Conservation (phyloP, 2,329 filamentous ascomycete species). For the Coniochaeta hoffmannii region DNA sequence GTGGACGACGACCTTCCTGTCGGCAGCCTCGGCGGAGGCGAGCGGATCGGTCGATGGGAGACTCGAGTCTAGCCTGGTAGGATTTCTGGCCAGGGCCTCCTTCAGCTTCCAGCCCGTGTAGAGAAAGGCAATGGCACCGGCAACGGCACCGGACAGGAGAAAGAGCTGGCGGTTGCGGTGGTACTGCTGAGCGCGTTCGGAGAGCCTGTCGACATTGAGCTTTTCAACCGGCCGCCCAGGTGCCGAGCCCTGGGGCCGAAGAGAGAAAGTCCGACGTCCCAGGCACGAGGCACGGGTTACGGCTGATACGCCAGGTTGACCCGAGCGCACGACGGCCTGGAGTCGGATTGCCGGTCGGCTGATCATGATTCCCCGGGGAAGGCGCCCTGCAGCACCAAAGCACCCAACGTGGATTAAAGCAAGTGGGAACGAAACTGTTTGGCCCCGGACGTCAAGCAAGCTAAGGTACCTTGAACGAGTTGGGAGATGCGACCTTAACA, state of each 20-base stretch:
- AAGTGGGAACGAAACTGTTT: too few relatives aligned
- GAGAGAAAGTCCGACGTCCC: conserved; percentile 27
- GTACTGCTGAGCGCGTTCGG: conserved; percentile 39
- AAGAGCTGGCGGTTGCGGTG: conserved; percentile 43
- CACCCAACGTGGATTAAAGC: too few relatives aligned
- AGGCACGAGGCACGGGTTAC: conserved; percentile 3
- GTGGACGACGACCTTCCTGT: conserved; percentile 53
- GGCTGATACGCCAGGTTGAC: conserved; percentile 4
- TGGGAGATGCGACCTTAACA: too few relatives aligned
- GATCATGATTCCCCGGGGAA: conserved; percentile 17
- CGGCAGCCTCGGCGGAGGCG: conserved; percentile 38
- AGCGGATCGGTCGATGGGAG: conserved; percentile 35
- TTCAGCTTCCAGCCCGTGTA: conserved; percentile 48
- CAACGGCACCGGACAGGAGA: conserved; percentile 40
- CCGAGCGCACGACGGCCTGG: conserved; percentile 9
- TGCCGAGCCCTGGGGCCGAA: conserved; percentile 12
- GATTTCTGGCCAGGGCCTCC: conserved; percentile 22
- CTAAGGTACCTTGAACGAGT: too few relatives aligned
- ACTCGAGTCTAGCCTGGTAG: conserved; percentile 33
- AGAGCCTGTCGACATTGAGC: conserved; percentile 42
- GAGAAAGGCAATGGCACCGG: conserved; percentile 40
- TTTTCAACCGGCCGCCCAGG: conserved; percentile 32
- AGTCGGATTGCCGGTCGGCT: conserved; percentile 18
- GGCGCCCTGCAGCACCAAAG: too few relatives aligned
- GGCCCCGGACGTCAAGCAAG: too few relatives aligned